A percentile compares a stretch with the other conserved stretches of the same genome.
Conservation (phyloP, 2,329 filamentous ascomycete genomes). For the Pyrenochaeta sp. region DNA sequence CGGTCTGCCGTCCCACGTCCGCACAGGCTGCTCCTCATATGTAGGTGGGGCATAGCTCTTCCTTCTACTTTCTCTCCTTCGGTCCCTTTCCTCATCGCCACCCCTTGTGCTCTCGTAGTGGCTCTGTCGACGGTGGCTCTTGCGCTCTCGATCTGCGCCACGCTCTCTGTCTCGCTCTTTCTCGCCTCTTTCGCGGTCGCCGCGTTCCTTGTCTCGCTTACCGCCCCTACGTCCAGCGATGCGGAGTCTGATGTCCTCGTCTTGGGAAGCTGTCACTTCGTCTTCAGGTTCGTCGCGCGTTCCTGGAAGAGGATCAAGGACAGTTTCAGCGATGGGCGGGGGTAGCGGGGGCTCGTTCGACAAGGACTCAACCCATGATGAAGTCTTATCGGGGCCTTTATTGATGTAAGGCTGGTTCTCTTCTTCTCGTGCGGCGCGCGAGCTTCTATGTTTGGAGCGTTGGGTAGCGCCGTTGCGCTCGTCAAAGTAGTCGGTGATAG, state of each 20-base stretch:
- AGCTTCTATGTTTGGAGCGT: slow-evolving; percentile 38
- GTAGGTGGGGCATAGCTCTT: slow-evolving; percentile 40
- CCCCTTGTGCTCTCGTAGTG: slow-evolving; percentile 33
- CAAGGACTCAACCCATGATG: slow-evolving; percentile 59
- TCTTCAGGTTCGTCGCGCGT: slow-evolving; percentile 35
- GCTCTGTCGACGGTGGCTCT: slow-evolving; percentile 36
- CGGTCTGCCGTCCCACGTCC: slow-evolving; percentile 54
- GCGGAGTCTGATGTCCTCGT: slow-evolving; percentile 50
- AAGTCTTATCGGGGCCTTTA: slow-evolving; percentile 57
- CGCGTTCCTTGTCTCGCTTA: slow-evolving; percentile 42
- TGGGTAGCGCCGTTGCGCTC: slow-evolving; percentile 47
- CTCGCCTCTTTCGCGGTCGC: slow-evolving; percentile 37
- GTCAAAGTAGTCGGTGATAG: slow-evolving; percentile 56
- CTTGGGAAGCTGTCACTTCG: slow-evolving; percentile 48
- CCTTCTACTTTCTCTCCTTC: slow-evolving; percentile 38
- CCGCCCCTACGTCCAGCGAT: slow-evolving; percentile 41
- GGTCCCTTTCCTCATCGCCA: slow-evolving; percentile 30
- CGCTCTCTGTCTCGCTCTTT: slow-evolving; percentile 37
- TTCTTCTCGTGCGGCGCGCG: slow-evolving; percentile 38
- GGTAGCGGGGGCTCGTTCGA: slow-evolving; percentile 57
- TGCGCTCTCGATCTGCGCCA: slow-evolving; percentile 29
- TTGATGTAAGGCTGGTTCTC: slow-evolving; percentile 47
- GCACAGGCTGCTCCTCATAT: slow-evolving; percentile 44
- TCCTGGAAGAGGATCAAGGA: slow-evolving; percentile 52
- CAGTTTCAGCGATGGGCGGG: slow-evolving; percentile 56